Evolutionary conservation across 2,329 filamentous ascomycete genomes (phyloP).

Genomic region (Xylariaceae sp.): DNA sequence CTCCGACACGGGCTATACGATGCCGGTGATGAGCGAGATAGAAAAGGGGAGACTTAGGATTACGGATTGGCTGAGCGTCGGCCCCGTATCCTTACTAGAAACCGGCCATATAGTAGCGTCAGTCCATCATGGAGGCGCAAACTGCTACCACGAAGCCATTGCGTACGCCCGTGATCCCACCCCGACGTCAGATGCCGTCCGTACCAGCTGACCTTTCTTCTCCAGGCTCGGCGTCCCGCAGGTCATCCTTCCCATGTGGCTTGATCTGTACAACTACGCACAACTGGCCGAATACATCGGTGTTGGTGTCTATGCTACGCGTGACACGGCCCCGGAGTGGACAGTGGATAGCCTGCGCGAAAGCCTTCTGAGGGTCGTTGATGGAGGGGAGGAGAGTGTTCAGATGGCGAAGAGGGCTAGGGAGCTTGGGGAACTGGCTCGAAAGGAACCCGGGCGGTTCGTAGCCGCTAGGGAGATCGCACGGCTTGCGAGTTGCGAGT

Average conservation of each 20-base stretch:
- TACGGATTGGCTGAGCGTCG: constrained; percentile 17
- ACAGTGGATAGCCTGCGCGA: constrained; percentile 14
- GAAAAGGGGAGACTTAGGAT: constrained; percentile 18
- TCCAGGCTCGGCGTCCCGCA: constrained; percentile 18
- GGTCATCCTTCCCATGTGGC: constrained; percentile 19
- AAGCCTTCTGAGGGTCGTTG: constrained; percentile 11
- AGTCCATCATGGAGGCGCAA: constrained; percentile 25
- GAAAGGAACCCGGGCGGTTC: constrained; percentile 15
- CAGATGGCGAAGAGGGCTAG: constrained; percentile 8
- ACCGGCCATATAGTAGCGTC: constrained; percentile 22
- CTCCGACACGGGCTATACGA: constrained; percentile 10
- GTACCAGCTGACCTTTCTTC: no score
- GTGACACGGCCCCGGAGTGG: constrained; percentile 12
- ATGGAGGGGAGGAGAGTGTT: background rate
- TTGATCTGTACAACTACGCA: constrained; percentile 20
- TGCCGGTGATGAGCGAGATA: constrained; percentile 12
- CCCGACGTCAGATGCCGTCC: background rate
- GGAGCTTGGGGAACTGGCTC: constrained; percentile 7
- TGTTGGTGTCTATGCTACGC: constrained; percentile 18
- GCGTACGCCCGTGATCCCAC: constrained; percentile 6
- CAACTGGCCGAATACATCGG: constrained; percentile 18
- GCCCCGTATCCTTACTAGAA: constrained; percentile 20
- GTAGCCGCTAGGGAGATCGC: constrained; percentile 17
- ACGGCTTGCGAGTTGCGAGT: constrained; percentile 7
- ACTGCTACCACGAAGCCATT: constrained; percentile 24